Evolutionary conservation across 2,329 filamentous ascomycete species (phyloP).

Genomic region (Metarhizium album): DNA sequence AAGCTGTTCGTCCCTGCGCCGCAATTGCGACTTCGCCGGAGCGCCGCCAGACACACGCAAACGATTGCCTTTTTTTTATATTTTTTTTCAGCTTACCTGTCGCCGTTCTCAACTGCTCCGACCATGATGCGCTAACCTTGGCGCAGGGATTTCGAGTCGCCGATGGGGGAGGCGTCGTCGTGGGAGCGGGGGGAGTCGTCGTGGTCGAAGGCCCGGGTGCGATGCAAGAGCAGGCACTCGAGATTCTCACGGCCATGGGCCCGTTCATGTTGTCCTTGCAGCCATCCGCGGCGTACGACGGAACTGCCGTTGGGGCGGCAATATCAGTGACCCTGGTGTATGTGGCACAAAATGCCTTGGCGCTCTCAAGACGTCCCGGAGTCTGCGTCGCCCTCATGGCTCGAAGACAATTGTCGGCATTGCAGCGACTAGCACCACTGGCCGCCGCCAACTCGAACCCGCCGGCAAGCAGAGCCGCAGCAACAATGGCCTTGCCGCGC

Average conservation of each 20-base stretch:
- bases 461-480: conserved; percentile 5
- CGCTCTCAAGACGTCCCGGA: conserved; percentile 21
- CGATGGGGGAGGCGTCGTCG: conserved; percentile 6
- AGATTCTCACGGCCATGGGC: conserved; percentile 10
- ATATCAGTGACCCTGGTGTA: conserved; percentile 11
- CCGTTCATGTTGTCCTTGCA: conserved; percentile 13
- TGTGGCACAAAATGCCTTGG: conserved; percentile 21
- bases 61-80: no score
- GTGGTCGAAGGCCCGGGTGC: conserved; percentile 6
- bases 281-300: conserved; percentile 11
- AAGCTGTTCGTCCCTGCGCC: no score
- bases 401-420: conserved; percentile 27
- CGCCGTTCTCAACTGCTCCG: conserved; percentile 4
- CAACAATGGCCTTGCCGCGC: conserved; percentile 1
- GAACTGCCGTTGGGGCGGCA: conserved; percentile 8
- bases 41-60: no score
- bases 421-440: conserved; percentile 14
- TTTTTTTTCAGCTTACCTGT: no score
- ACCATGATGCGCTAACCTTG: conserved; percentile 8
- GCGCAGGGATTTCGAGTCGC: conserved; percentile 7
- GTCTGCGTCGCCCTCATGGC: conserved; percentile 23
- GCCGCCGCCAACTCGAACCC: conserved; percentile 1
- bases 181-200: not conserved
- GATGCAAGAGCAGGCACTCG: conserved; percentile 16
- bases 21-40: no score